Conservation (phyloP, 345 rosid species). For the Eutrema heterophyllum region DNA sequence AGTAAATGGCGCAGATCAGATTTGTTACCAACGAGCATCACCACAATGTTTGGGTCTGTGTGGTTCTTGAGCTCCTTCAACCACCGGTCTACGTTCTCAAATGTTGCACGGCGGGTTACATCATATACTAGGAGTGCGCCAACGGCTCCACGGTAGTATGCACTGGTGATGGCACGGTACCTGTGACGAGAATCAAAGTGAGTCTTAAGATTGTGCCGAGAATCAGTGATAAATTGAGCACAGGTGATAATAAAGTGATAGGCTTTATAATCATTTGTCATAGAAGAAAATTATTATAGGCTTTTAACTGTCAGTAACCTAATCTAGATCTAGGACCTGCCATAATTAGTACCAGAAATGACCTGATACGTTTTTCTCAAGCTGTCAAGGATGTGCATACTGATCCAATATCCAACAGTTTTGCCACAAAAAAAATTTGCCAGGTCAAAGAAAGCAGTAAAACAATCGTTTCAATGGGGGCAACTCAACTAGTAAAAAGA, state of each 20-base stretch:
- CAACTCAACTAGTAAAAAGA: background rate
- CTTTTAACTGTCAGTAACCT: background rate
- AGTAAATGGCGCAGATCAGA: slow-evolving; percentile 64
- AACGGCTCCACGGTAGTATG: slow-evolving; percentile 70
- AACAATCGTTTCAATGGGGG: background rate
- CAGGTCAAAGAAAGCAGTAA: background rate
- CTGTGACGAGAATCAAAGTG: slow-evolving; percentile 22
- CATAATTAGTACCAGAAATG: background rate
- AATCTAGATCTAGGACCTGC: background rate
- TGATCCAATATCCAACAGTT: background rate
- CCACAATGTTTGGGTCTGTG: slow-evolving; percentile 64
- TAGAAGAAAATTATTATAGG: background rate
- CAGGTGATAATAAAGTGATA: background rate
- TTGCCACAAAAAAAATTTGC: background rate
- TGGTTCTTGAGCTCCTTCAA: slow-evolving; percentile 60
- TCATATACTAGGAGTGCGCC: slow-evolving; percentile 70
- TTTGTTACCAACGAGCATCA: slow-evolving; percentile 70
- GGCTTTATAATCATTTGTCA: background rate
- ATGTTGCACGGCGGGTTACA: slow-evolving; percentile 59
- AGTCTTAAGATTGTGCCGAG: background rate
- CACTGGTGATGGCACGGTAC: slow-evolving; percentile 71
- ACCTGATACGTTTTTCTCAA: background rate
- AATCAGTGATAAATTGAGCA: background rate
- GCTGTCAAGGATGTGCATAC: background rate
- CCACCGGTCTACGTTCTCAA: slow-evolving; percentile 71